Base-by-base conservation (phyloP, 768 basidiomycete genomes). In the Trichaptum fuscoviolaceum region DNA sequence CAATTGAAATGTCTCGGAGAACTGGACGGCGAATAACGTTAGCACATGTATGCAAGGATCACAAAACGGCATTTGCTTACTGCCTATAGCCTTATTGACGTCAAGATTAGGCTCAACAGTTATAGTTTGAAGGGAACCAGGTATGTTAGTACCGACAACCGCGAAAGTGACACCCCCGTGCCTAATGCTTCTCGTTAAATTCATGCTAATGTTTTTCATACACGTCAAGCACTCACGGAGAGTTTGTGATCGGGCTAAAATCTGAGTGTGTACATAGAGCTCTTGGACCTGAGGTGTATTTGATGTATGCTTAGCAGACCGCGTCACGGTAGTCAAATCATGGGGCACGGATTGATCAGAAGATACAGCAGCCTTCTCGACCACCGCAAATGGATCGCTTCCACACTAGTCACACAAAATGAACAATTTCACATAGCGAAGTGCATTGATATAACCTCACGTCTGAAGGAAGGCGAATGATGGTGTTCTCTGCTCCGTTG, bases 261-360 rank as follows among this genome's bases (percentile, higher is more conserved):
- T 81, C 75, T 0, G 79, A n/a, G n/a, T 80, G 70, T 81, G 78
- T 20, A 85, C 70, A 5, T 72, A 70, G 8, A 85, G 74, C 0
- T 76, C 80, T 64, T 77, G 75, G 23, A 83, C 82, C 25, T 74
- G 69, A 1, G 79, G 75, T 9, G 71, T 67, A 7, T 77, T 79
- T 9, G 24, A 3, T 20, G 59, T 18, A 24, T 18, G 59, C 59
- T 61, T 61, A 2, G 24, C 30, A 23, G 30, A 25, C 3, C 59
- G n/a, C n/a, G n/a, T n/a, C n/a, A n/a, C 25, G 5, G 24, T 17
- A 25, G 15, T 34, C 3, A 61, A 12, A 23, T 9, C 8, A 0
- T 70, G 63, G 0, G 82, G 81, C 17, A 84, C 74, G 15, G 78
- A 77, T 70, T 84, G 84, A 68, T 85, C 77, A 42, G 76, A 71